Evolutionary conservation across 2,329 filamentous ascomycete species (phyloP).

Genomic region (Alternaria sp.): DNA sequence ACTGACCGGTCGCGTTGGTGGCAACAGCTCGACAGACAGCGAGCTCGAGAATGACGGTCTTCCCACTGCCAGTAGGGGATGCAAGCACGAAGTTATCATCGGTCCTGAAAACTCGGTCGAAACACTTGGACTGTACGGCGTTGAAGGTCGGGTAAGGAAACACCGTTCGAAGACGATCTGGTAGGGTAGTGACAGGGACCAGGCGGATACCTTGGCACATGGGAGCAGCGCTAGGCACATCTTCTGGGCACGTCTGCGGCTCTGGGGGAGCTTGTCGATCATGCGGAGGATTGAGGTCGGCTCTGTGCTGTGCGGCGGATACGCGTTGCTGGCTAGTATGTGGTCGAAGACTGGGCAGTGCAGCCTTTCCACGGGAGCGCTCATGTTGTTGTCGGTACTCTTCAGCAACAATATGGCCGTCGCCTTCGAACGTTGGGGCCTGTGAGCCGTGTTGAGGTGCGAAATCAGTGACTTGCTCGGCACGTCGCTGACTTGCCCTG

Average conservation of each 20-base stretch:
- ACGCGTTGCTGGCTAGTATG: background rate
- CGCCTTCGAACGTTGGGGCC: background rate
- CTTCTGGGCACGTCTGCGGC: background rate
- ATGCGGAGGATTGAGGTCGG: background rate
- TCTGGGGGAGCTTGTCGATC: background rate
- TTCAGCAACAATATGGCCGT: background rate
- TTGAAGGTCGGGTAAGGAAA: constrained; percentile 82
- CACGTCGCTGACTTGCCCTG: constrained; percentile 43
- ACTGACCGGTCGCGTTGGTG: constrained; percentile 62
- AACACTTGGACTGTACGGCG: constrained; percentile 82
- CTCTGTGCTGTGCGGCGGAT: background rate
- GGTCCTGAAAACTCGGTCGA: constrained; percentile 67
- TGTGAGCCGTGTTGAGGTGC: background rate
- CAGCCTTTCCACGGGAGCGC: background rate
- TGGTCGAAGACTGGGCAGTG: background rate
- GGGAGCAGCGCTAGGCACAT: constrained; percentile 27
- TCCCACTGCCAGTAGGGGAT: constrained; percentile 84
- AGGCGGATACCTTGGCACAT: constrained; percentile 66
- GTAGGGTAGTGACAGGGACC: constrained; percentile 65
- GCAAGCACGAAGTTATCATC: constrained; percentile 80
- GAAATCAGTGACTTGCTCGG: background rate
- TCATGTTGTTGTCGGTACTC: background rate
- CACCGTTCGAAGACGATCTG: constrained; percentile 71
- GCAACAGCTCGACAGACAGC: constrained; percentile 76
- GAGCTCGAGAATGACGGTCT: constrained; percentile 81